These are phyloP conservation scores for Neofusicoccum kwambonambiense DNA, from an alignment of 2,329 filamentous ascomycete genomes.

Conservation along the genomic window DNA sequence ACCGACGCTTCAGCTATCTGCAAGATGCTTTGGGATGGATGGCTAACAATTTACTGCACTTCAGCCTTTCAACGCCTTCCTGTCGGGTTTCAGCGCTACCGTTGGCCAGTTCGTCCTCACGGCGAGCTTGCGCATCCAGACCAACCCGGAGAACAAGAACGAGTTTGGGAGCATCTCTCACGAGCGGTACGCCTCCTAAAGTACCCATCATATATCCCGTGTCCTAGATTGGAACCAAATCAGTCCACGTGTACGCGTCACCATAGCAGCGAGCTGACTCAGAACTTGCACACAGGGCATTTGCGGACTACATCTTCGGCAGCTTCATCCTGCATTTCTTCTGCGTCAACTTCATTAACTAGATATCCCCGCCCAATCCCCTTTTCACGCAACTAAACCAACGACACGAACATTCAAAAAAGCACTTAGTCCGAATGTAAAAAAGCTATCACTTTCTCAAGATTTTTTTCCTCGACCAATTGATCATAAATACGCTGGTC, in stretches of 20 bases:
- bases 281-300: constrained; percentile 61
- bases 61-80: constrained; percentile 97
- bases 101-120: constrained; percentile 98
- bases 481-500: background rate
- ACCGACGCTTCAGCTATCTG: constrained; percentile 7
- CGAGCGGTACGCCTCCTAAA: constrained; percentile 63
- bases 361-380: constrained; percentile 30
- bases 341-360: constrained; percentile 99
- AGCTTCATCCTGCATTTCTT: constrained; percentile 97
- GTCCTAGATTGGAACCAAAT: background rate
- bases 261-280: background rate
- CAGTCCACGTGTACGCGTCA: background rate
- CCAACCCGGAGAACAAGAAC: constrained; percentile 74
- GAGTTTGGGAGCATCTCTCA: constrained; percentile 76
- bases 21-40: background rate
- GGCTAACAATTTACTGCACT: background rate
- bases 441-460: background rate
- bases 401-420: constrained; percentile 6
- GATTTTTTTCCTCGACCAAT: background rate
- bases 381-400: background rate
- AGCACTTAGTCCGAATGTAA: background rate
- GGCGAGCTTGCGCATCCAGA: constrained; percentile 87
- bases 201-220: background rate
- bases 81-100: constrained; percentile 89
- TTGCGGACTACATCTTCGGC: constrained; percentile 93